Base-by-base conservation (phyloP, 176 grass and related monocot genomes). In the Rhipidocladum racemiflorum region DNA sequence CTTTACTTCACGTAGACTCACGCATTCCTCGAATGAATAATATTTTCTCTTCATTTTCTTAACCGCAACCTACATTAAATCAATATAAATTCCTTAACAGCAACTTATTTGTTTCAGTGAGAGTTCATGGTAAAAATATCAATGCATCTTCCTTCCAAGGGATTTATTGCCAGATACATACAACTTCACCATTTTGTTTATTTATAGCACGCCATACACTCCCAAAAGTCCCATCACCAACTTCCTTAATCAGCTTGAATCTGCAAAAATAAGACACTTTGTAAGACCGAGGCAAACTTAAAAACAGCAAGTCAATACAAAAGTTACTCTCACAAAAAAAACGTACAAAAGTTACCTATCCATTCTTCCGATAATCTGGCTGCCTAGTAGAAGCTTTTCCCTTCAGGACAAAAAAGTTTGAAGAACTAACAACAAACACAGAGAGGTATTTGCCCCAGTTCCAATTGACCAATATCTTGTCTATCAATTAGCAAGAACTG, bases 21-120 rank as follows among this genome's bases (percentile, higher is more conserved):
- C 88, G 75, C 96, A 99, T 85, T 99, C 96, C 80, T 99, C 96
- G 11, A 94, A 99, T 83, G 96, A 95, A 88, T 95, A 95, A 75
- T 91, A 99, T 76, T 99, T 99, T 79, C 84, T 93, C 87, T 99
- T 99, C 96, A 99, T 99, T 89, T 99, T 99, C 89, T 99, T 99
- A 77, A 99, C 79, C 0, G 96, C 96, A 60, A 99, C 96, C 96
- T 99, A 86, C 61, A 86, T 60, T 87, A 65, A 11, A 76, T 77
- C 35, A 62, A 63, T 23, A 69, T 24, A 48, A 34, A 87, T 68
- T 53, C 15, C 1, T 44, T 86, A 24, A 39, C 27, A 76, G 61
- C 21, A 32, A 46, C 23, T 53, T 62, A 2, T 27, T 23, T 50
- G 28, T 82, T 83, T 48, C 63, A 77, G 20, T 77, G 49, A 85